Evolutionary conservation across 345 rosid species (phyloP), one percentile per base, ranked within the genome.

Genomic region (Salix arbutifolia): DNA sequence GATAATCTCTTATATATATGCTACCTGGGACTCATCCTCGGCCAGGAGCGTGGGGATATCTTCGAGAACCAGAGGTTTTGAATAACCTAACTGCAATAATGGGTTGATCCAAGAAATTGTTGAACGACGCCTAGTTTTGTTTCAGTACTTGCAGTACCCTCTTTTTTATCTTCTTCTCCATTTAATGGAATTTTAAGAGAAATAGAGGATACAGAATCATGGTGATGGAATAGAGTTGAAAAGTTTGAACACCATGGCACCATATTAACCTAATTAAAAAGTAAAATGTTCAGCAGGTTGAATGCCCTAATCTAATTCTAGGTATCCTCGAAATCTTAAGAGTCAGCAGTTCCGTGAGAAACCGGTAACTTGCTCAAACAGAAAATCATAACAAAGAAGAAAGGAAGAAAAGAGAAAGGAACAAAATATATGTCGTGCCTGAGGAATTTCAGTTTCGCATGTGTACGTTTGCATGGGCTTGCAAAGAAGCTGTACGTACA

Each of bases 21-120:
- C 90, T 73, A 83, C 21, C 56, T 78, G 38, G 52, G 96, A 90
- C 75, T 90, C 94, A 74, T 93, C 92, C 53, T 89, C 84, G 0
- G 83, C 71, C 76, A 84, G 87, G 12, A 92, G 84, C 12, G 77
- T 67, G 42, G 95, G 94, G 67, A 92, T 87, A 72, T 92, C 95
- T 61, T 92, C 89, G 14, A 79, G 73, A 11, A 76, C 74, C 44
- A 92, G 83, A 64, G 90, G 91, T 75, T 82, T 92, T 9, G 76
- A 81, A 85, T 78, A 86, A n/a, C 95, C 97, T 71, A 84, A 72
- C 0, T 86, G 73, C 74, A 89, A 89, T 66, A 92, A 84, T 56
- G 89, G 84, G 80, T 86, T 89, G 52, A 91, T 85, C 94, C 95
- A 92, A 58, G 94, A 86, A 76, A 92, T 91, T 8, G 86, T 70